Evolutionary conservation across 2,329 filamentous ascomycete species (phyloP), one percentile per base, ranked within the genome.

Genomic region (Colletotrichum sp.): DNA sequence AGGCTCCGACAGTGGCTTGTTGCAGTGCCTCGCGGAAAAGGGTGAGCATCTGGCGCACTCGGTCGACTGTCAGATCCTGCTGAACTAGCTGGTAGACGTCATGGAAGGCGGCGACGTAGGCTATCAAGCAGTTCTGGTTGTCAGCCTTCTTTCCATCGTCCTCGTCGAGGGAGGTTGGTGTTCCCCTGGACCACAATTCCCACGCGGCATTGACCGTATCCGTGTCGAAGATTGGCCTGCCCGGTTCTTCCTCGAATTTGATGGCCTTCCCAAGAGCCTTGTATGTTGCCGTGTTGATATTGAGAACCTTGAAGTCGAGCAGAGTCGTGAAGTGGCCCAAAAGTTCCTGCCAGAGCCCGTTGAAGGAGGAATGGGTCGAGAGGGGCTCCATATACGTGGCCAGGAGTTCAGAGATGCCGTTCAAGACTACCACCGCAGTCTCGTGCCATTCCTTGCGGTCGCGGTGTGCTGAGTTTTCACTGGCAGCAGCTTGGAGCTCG

Each of bases 91-190:
- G 90, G 81, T 98, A 98, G 2, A 99, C 89, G 79, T 97, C 93
- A 72, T 92, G 88, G 55, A 97, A 90, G 2, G 94, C 90, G 26
- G 93, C 90, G 2, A 97, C 91, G 85, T 98, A 98, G n/a, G 96
- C 94, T 34, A 95, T 87, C n/a, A 96, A 90, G 13, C 95, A 96
- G 72, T 93, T 93, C 81, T 98, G 95, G 79, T 97, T 98, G 77
- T 94, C 90, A 4, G 86, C 85, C 1, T 87, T 84, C 66, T 88
- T 88, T 13, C 77, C 79, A 13, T 68, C 75, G 15, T 78, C 79
- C 32, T 77, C 78, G 52, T 89, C 86, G 16, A 86, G 81, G 21
- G 84, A 81, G 15, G 84, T 81, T 0, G 93, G 93, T n/a, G 94
- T 88, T 3, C 91, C 90, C 52, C 90, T 88, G 18, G 91, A 91